Percentiles rank a stretch among this genome's conserved stretches.
Conservation (phyloP, 805 yeast genomes). For the Kluyveromyces nonfermentans region DNA sequence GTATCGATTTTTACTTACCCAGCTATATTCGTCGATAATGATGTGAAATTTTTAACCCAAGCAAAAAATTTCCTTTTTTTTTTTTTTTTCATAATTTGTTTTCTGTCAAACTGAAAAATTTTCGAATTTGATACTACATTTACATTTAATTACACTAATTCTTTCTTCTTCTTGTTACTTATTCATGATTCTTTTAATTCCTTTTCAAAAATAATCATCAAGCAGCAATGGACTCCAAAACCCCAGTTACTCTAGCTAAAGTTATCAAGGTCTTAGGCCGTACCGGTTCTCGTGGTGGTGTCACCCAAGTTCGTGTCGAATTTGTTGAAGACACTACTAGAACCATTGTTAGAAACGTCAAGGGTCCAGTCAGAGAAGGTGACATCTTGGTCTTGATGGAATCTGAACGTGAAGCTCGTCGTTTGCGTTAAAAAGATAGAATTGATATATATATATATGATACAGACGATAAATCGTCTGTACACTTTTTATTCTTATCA, state of each 20-base stretch:
- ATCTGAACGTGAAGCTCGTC: conserved; percentile 99
- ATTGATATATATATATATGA: not conserved
- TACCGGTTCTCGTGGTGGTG: conserved; percentile 99
- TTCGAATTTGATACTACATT: not conserved
- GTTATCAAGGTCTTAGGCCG: conserved; percentile 99
- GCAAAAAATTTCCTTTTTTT: conserved; percentile 6
- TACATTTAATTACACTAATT: not conserved
- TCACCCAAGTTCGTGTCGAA: conserved; percentile 96
- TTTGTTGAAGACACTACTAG: conserved; percentile 92
- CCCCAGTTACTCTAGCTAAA: conserved; percentile 98
- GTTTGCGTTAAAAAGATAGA: conserved; percentile 54
- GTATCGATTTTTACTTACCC: conserved; percentile 1
- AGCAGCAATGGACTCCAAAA: conserved; percentile 38
- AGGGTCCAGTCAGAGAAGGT: conserved; percentile 96
- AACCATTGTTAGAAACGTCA: conserved; percentile 95
- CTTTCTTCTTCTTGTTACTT: not conserved
- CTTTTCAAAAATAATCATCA: conserved; percentile 7
- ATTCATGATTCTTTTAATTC: not conserved
- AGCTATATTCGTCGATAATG: conserved; percentile 4
- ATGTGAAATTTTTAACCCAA: conserved; percentile 3
- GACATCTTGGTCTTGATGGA: conserved; percentile 99
- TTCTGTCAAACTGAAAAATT: not conserved
- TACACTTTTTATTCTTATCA: not conserved
- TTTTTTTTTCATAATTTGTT: not conserved
- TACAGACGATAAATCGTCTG: too few species aligned